Percentiles rank a stretch among this genome's conserved stretches.
phyloP scores from a whole-genome alignment of 2,329 filamentous ascomycete genomes.

The Pyrenophora graminea region DNA sequence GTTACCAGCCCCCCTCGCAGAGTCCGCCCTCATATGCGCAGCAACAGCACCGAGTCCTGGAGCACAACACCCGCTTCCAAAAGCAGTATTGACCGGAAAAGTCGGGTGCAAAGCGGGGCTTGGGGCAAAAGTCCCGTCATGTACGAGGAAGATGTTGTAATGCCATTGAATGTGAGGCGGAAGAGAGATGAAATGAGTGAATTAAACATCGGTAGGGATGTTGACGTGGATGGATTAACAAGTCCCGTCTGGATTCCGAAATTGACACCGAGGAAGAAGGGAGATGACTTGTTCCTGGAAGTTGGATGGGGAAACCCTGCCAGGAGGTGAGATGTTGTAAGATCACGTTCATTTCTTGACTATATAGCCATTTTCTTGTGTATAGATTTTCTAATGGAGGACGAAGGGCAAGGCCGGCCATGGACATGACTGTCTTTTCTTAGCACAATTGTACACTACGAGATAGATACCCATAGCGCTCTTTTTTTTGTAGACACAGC shows the following conservation, averaged over 20 bases:
- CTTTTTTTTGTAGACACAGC: not conserved
- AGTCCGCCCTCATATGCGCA: conserved; percentile 28
- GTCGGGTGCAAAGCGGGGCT: conserved; percentile 30
- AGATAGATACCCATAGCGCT: conserved; percentile 18
- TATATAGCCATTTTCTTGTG: conserved; percentile 10
- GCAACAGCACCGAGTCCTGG: conserved; percentile 32
- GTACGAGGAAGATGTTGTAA: conserved; percentile 29
- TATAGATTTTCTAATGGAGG: conserved; percentile 8
- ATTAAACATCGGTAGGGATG: conserved; percentile 23
- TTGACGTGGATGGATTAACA: conserved; percentile 29
- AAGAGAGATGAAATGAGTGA: conserved; percentile 22
- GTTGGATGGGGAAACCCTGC: conserved; percentile 37
- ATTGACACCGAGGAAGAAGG: conserved; percentile 68
- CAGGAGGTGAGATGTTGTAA: not conserved
- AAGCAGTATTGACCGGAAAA: conserved; percentile 22
- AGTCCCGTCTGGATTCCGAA: conserved; percentile 65
- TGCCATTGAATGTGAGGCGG: conserved; percentile 34
- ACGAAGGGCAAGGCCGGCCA: not conserved
- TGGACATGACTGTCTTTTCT: conserved; percentile 9
- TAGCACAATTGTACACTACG: conserved; percentile 9
- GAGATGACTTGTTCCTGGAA: conserved; percentile 64
- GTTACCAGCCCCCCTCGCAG: conserved; percentile 26
- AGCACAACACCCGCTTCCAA: conserved; percentile 21
- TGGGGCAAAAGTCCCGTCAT: conserved; percentile 36
- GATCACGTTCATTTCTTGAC: conserved; percentile 7